phyloP scores from a whole-genome alignment of 1,284 basidiomycete species.

The Cutaneotrichosporon sp. region DNA sequence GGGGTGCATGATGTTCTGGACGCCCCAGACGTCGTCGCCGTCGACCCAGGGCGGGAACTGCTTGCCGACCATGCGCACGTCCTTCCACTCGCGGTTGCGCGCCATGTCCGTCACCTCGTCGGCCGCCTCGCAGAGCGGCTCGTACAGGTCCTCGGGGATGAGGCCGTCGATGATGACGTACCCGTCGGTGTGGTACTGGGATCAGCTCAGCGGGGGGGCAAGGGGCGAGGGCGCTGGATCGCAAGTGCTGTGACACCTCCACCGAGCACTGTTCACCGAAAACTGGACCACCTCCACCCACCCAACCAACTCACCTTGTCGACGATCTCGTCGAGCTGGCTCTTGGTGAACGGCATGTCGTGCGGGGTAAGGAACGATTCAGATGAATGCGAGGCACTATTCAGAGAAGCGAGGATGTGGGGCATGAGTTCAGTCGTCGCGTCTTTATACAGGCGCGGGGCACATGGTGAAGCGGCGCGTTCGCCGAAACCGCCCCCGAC shows the following conservation, averaged over 20 bases:
- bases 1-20: conserved; percentile 78
- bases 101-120: conserved; percentile 61
- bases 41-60: conserved; percentile 69
- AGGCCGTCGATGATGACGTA: conserved; percentile 70
- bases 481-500: neutral
- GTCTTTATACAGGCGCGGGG: neutral
- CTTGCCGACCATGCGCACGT: conserved; percentile 72
- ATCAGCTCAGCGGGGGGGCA: neutral
- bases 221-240: too few relatives aligned
- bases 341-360: conserved; percentile 26
- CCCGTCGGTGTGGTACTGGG: conserved; percentile 65
- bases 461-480: conserved; percentile 2
- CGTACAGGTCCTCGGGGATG: conserved; percentile 57
- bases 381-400: neutral
- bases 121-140: conserved; percentile 60
- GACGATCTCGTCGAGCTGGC: conserved; percentile 27
- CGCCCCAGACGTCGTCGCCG: conserved; percentile 69
- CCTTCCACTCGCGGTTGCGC: conserved; percentile 65
- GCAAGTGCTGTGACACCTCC: too few relatives aligned
- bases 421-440: too few relatives aligned
- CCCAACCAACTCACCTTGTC: conserved; percentile 14
- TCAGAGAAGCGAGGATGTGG: too few relatives aligned
- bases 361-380: neutral
- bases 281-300: neutral
- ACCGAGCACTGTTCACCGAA: too few relatives aligned